Conservation (phyloP, 176 grass and related monocot genomes). For the Bolboschoenus planiculmis region DNA sequence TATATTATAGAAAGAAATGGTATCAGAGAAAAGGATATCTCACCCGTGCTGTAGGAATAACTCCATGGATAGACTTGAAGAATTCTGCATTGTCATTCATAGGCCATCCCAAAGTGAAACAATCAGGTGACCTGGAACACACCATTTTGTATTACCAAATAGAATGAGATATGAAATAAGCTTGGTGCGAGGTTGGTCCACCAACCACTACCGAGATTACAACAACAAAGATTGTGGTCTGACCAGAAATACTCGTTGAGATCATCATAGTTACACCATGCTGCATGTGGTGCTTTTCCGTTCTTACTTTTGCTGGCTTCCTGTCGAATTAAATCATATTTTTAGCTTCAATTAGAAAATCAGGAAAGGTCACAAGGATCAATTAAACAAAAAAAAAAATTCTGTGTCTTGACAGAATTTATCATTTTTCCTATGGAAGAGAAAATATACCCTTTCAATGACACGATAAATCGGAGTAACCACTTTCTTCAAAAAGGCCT, state of each 20-base stretch:
- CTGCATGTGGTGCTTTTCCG: constrained; percentile 80
- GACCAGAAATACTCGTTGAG: constrained; percentile 96
- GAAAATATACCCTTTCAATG: constrained; percentile 50
- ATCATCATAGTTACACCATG: constrained; percentile 98
- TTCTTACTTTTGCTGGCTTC: constrained; percentile 89
- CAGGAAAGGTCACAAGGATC: background rate
- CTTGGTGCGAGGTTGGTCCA: background rate
- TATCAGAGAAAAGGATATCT: constrained; percentile 11
- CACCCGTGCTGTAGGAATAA: constrained; percentile 44
- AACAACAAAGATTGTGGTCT: constrained; percentile 23
- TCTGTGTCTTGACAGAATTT: constrained; percentile 21
- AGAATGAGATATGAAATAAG: constrained; percentile 1
- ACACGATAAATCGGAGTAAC: constrained; percentile 81
- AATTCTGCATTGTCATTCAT: constrained; percentile 95
- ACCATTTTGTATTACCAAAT: constrained; percentile 27
- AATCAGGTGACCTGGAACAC: constrained; percentile 68
- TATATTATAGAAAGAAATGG: constrained; percentile 17
- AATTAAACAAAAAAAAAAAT: background rate
- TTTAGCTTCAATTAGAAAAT: background rate
- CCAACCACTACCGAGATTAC: background rate
- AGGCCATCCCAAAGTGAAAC: constrained; percentile 91
- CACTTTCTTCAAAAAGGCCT: constrained; percentile 95
- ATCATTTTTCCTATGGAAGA: background rate
- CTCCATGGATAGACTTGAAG: constrained; percentile 71
- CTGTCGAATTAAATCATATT: constrained; percentile 40